phyloP scores from a whole-genome alignment of 805 yeast species.

The Torulaspora indica region DNA sequence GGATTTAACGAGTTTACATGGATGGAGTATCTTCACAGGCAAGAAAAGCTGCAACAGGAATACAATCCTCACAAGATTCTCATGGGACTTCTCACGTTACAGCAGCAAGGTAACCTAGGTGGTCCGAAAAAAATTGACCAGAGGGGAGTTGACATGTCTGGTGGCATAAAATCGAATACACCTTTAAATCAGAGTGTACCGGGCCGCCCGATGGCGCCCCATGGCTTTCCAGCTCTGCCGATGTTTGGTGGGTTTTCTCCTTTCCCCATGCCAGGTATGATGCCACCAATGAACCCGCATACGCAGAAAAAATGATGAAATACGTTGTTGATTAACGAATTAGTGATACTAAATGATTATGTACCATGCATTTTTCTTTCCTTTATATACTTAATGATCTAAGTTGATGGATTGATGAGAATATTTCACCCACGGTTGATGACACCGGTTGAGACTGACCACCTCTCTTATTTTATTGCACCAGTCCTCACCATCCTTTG shows the following conservation, averaged over 20 bases:
- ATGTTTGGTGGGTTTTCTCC: slow-evolving; percentile 38
- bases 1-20: slow-evolving; percentile 97
- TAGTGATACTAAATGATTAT: not conserved
- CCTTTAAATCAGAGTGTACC: slow-evolving; percentile 4
- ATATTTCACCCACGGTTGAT: slow-evolving; percentile 58
- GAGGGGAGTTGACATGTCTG: slow-evolving; percentile 12
- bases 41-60: slow-evolving; percentile 72
- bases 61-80: slow-evolving; percentile 78
- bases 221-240: slow-evolving; percentile 32
- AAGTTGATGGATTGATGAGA: slow-evolving; percentile 26
- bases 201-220: slow-evolving; percentile 24
- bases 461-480: slow-evolving; percentile 52
- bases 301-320: slow-evolving; percentile 1
- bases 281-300: slow-evolving; percentile 36
- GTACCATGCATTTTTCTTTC: not conserved
- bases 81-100: slow-evolving; percentile 43
- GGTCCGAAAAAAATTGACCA: slow-evolving; percentile 37
- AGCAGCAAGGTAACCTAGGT: slow-evolving; percentile 39
- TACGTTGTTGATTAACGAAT: not conserved
- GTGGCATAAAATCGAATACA: slow-evolving; percentile 6
- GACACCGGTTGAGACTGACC: slow-evolving; percentile 50
- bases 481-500: slow-evolving; percentile 64
- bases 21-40: slow-evolving; percentile 87
- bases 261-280: slow-evolving; percentile 38
- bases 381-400: not conserved